phyloP scores from a whole-genome alignment of 495 filamentous ascomycete genomes.

The Evansstolkia leycettana region DNA sequence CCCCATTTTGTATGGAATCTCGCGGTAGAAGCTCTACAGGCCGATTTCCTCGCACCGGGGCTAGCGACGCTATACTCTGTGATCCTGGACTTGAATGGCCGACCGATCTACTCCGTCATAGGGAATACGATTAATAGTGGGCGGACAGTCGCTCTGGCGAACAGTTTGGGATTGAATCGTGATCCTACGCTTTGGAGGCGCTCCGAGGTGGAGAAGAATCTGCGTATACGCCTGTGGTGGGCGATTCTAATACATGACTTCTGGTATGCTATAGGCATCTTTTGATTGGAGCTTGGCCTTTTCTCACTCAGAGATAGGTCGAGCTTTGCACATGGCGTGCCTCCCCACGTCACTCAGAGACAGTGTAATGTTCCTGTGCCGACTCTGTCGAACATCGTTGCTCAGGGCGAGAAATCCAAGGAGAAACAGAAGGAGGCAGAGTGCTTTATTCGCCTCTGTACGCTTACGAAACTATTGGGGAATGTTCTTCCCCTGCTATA shows the following conservation, averaged over 20 bases:
- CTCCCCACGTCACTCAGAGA: constrained; percentile 10
- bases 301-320: constrained; percentile 11
- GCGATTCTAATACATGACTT: constrained; percentile 21
- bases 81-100: constrained; percentile 17
- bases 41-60: constrained; percentile 17
- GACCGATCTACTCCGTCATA: constrained; percentile 16
- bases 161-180: constrained; percentile 21
- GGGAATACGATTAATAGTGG: constrained; percentile 18
- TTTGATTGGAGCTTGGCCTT: neutral
- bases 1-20: constrained; percentile 20
- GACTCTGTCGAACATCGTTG: constrained; percentile 2
- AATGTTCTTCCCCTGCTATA: constrained; percentile 24
- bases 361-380: constrained; percentile 27
- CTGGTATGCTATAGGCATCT: constrained; percentile 11
- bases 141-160: constrained; percentile 14
- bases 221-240: constrained; percentile 21
- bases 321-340: constrained; percentile 21
- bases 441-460: constrained; percentile 21
- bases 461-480: constrained; percentile 22
- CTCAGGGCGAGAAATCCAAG: constrained; percentile 1
- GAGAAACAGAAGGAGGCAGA: constrained; percentile 4
- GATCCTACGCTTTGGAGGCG: constrained; percentile 17
- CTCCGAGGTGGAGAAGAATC: constrained; percentile 11
- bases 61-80: constrained; percentile 16
- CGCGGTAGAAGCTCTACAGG: constrained; percentile 18